These are phyloP conservation scores for Phytophthora pistaciae DNA, from an alignment of 352 stramenopile species.

Conservation along the genomic window DNA sequence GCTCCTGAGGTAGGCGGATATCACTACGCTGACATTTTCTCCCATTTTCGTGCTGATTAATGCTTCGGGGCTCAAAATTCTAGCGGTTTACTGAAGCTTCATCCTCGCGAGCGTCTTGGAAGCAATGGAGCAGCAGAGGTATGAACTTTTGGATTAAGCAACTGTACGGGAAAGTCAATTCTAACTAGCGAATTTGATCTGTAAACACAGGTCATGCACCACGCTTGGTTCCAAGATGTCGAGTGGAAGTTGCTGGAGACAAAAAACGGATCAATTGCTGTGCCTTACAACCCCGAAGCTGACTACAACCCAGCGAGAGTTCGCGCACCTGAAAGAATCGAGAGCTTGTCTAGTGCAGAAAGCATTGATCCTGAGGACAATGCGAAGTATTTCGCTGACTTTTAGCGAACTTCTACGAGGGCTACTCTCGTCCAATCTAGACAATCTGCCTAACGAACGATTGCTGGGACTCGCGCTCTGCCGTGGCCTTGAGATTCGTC, in stretches of 20 bases:
- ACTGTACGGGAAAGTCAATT: neutral
- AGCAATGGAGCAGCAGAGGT: constrained; percentile 45
- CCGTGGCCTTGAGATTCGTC: constrained; percentile 59
- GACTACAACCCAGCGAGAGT: constrained; percentile 41
- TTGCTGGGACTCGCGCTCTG: constrained; percentile 57
- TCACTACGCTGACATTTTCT: neutral
- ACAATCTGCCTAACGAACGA: constrained; percentile 45
- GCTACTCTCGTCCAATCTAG: constrained; percentile 4
- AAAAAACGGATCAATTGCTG: constrained; percentile 17
- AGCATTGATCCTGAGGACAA: constrained; percentile 79
- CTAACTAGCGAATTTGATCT: neutral
- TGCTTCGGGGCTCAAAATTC: neutral
- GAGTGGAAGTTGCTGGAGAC: constrained; percentile 51
- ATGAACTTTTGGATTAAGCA: neutral
- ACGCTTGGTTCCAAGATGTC: constrained; percentile 70
- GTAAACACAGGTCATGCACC: constrained; percentile 53
- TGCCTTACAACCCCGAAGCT: constrained; percentile 40
- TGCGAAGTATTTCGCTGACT: constrained; percentile 75
- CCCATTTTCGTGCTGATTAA: neutral
- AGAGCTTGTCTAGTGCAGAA: constrained; percentile 66
- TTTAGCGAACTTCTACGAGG: constrained; percentile 39
- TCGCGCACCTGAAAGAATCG: constrained; percentile 1
- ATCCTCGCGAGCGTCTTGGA: constrained; percentile 57
- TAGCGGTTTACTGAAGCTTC: constrained; percentile 35
- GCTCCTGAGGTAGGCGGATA: constrained; percentile 36